Conservation (phyloP, 2,329 filamentous ascomycete genomes). For the Dothideomycetes sp. region DNA sequence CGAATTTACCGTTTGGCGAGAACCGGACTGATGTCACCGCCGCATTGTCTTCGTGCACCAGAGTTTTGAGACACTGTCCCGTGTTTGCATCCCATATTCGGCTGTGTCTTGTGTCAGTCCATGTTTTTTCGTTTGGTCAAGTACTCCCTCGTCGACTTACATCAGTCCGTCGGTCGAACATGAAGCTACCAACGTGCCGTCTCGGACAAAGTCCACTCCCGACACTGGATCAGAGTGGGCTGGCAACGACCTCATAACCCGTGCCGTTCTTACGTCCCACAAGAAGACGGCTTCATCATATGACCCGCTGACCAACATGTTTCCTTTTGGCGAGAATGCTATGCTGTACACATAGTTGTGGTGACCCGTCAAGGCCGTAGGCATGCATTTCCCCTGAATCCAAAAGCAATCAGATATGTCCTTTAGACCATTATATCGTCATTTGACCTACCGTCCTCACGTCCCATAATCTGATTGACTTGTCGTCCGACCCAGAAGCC, state of each 20-base stretch:
- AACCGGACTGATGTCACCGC: constrained; percentile 85
- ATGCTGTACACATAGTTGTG: constrained; percentile 94
- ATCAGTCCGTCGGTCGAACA: constrained; percentile 88
- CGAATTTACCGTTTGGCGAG: constrained; percentile 85
- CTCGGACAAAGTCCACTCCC: constrained; percentile 84
- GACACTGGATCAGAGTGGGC: constrained; percentile 92
- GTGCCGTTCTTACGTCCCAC: constrained; percentile 86
- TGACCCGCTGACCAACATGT: constrained; percentile 88
- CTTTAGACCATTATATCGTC: neutral
- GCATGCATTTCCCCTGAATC: constrained; percentile 46
- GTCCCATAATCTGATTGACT: constrained; percentile 90
- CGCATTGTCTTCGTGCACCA: constrained; percentile 94
- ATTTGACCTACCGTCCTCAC: constrained; percentile 38
- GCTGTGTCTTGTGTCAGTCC: constrained; percentile 29
- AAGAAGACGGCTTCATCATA: constrained; percentile 96
- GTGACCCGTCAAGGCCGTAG: constrained; percentile 65
- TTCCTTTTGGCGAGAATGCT: constrained; percentile 95
- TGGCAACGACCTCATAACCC: constrained; percentile 80
- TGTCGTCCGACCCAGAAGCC: constrained; percentile 91
- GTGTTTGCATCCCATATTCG: constrained; percentile 94
- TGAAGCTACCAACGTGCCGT: constrained; percentile 85
- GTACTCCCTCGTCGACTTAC: constrained; percentile 35
- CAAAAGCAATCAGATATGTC: neutral
- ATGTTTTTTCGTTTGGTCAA: neutral
- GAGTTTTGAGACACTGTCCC: constrained; percentile 85